A percentile compares a stretch with the other conserved stretches of the same genome.
Evolutionary conservation across 768 basidiomycete genomes (phyloP).

Genomic region (Kwoniella bestiolae): DNA sequence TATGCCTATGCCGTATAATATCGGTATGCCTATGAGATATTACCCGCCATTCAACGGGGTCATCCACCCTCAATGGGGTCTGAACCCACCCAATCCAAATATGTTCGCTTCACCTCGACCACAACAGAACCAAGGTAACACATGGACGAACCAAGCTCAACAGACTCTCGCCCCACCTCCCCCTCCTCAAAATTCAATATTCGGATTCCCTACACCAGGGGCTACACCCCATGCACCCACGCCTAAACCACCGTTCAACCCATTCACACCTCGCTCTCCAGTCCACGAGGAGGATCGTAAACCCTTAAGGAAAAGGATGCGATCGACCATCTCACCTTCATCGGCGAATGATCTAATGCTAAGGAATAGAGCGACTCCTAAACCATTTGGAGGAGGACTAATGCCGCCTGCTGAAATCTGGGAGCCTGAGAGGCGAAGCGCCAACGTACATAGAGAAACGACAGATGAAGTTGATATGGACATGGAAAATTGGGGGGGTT

Average conservation of each 20-base stretch:
- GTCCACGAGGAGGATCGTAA: not conserved
- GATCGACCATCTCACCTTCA: constrained; percentile 6
- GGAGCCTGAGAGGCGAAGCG: not conserved
- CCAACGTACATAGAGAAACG: not conserved
- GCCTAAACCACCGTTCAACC: not conserved
- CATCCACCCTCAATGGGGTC: not conserved
- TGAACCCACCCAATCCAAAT: not conserved
- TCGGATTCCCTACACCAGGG: constrained; percentile 13
- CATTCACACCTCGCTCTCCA: not conserved
- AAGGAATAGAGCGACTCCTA: not conserved
- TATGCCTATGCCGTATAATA: not conserved
- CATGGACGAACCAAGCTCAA: not conserved
- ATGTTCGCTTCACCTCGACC: not conserved
- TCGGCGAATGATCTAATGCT: constrained; percentile 11
- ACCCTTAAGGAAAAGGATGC: constrained; percentile 8
- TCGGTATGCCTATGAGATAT: not conserved
- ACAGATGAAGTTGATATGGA: not conserved
- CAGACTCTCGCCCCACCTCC: not conserved
- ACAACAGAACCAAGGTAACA: constrained; percentile 1
- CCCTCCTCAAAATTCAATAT: not conserved
- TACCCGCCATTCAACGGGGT: not conserved
- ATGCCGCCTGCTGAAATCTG: not conserved
- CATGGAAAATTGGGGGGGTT: not conserved
- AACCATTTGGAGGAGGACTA: not conserved
- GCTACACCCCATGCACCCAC: not conserved